Conservation (phyloP, 202 grass and related monocot species). For the Alloteropsis angusta region DNA sequence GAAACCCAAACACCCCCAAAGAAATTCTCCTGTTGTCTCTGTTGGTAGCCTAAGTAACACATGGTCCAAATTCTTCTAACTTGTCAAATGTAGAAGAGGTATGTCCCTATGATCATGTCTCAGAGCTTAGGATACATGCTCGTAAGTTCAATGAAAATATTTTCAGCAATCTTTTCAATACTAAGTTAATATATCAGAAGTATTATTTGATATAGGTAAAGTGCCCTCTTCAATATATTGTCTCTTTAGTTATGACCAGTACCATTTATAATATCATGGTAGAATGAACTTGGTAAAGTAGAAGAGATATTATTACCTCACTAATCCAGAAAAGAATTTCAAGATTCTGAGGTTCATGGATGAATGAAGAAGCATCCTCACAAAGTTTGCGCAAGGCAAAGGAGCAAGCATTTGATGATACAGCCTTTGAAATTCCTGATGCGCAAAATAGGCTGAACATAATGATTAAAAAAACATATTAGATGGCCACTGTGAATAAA, state of each 20-base stretch:
- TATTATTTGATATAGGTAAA: background rate
- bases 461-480: conserved; percentile 13
- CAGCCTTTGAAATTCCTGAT: conserved; percentile 66
- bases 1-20: background rate
- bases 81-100: background rate
- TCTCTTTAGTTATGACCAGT: background rate
- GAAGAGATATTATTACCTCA: conserved; percentile 46
- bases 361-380: conserved; percentile 73
- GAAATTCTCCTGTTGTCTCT: background rate
- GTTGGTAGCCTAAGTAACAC: background rate
- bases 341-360: conserved; percentile 70
- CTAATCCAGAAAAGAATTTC: conserved; percentile 94
- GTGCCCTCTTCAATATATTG: background rate
- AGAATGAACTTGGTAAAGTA: background rate
- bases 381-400: conserved; percentile 90
- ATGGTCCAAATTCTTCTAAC: background rate
- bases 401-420: conserved; percentile 77
- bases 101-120: background rate
- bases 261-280: background rate
- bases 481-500: conserved; percentile 8
- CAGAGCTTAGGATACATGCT: background rate
- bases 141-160: background rate
- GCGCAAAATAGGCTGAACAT: conserved; percentile 79
- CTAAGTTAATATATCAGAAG: background rate
- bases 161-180: background rate